phyloP scores from a whole-genome alignment of 108 stramenopile species.

The Cyclotella atomus region DNA sequence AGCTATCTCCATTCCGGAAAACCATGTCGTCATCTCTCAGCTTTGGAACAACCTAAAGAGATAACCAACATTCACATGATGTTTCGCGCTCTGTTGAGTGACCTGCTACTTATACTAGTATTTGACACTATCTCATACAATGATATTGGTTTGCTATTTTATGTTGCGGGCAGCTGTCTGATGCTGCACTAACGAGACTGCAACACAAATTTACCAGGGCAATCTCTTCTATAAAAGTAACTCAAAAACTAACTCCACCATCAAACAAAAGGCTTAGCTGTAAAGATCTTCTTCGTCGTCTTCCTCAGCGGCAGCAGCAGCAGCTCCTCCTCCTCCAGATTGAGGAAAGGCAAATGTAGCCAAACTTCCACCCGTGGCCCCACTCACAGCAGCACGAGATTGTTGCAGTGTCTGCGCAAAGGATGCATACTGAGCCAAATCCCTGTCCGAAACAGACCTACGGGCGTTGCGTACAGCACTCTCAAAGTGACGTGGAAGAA shows the following conservation, averaged over 20 bases:
- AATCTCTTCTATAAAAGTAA: too few species aligned
- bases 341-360: slow-evolving; percentile 93
- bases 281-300: slow-evolving; percentile 96
- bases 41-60: too few species aligned
- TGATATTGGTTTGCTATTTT: slow-evolving; percentile 5
- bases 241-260: too few species aligned
- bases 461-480: slow-evolving; percentile 95
- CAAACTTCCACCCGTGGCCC: slow-evolving; percentile 86
- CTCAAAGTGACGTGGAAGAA: slow-evolving; percentile 97
- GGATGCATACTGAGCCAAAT: slow-evolving; percentile 98
- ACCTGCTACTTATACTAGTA: too few species aligned
- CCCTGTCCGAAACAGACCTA: slow-evolving; percentile 96
- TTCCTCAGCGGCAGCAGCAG: slow-evolving; percentile 53
- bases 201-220: not conserved
- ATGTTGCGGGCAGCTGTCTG: slow-evolving; percentile 7
- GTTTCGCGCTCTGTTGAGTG: too few species aligned
- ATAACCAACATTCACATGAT: too few species aligned
- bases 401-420: slow-evolving; percentile 98
- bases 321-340: slow-evolving; percentile 45
- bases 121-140: not conserved
- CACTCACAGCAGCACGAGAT: slow-evolving; percentile 89
- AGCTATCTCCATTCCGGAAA: too few species aligned
- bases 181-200: not conserved
- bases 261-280: slow-evolving; percentile 72
- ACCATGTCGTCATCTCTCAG: too few species aligned